A percentile compares a stretch with the other conserved stretches of the same genome.
phyloP scores from a whole-genome alignment of 768 basidiomycete genomes.

The Punctularia strigosozonata region DNA sequence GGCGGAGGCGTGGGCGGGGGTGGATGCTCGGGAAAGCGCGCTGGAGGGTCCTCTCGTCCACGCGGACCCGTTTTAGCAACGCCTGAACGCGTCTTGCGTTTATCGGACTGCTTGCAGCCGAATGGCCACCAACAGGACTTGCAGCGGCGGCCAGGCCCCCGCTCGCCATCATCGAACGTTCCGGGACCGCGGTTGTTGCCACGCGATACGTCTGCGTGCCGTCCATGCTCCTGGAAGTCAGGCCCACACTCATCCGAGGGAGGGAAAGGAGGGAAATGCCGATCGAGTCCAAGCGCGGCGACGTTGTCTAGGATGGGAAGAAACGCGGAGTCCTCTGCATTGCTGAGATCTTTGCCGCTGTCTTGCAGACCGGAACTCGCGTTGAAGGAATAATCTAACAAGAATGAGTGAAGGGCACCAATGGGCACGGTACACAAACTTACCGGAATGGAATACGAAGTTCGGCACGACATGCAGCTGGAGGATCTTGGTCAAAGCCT shows the following conservation, averaged over 20 bases:
- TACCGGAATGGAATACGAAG: constrained; percentile 37
- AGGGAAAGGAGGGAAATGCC: not conserved
- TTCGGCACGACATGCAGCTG: constrained; percentile 46
- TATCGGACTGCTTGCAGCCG: too few relatives aligned
- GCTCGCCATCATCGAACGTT: too few relatives aligned
- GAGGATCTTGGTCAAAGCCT: constrained; percentile 38
- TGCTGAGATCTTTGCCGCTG: not conserved
- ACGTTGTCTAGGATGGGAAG: not conserved
- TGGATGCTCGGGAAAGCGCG: constrained; percentile 1
- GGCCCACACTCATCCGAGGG: not conserved
- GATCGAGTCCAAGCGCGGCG: not conserved
- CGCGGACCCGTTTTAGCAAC: too few relatives aligned
- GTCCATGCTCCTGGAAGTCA: too few relatives aligned
- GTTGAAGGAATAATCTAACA: not conserved
- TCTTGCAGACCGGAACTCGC: not conserved
- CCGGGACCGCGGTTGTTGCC: too few relatives aligned
- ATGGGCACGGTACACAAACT: constrained; percentile 8
- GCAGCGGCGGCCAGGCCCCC: too few relatives aligned
- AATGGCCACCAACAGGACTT: too few relatives aligned
- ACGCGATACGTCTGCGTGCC: too few relatives aligned
- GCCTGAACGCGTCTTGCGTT: too few relatives aligned
- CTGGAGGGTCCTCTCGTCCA: not conserved
- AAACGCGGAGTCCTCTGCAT: not conserved
- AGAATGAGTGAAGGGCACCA: not conserved
- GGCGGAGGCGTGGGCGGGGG: constrained; percentile 4